phyloP scores from a whole-genome alignment of 345 rosid genomes.

The Barbarea vulgaris region DNA sequence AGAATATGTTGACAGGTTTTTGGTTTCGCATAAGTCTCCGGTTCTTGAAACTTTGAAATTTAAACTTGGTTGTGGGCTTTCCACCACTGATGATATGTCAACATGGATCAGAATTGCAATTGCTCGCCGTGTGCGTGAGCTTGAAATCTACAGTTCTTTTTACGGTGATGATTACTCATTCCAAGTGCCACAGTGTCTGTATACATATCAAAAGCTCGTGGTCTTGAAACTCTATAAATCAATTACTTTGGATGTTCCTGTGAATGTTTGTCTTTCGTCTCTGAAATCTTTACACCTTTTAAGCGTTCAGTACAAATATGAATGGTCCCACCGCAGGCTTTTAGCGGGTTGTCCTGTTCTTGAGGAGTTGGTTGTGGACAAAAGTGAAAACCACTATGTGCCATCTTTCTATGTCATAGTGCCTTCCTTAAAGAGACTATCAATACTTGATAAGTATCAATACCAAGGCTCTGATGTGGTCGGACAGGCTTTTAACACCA shows the following conservation, averaged over 20 bases:
- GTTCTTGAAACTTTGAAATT: conserved; percentile 2
- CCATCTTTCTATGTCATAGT: neutral
- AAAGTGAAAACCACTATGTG: rapidly evolving
- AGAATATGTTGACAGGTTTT: neutral
- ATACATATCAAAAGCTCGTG: neutral
- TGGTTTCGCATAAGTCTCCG: neutral
- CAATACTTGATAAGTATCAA: neutral
- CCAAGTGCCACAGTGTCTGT: neutral
- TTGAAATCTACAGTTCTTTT: neutral
- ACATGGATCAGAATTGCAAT: neutral
- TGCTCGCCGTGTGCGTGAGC: neutral
- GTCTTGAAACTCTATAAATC: neutral
- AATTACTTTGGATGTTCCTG: neutral
- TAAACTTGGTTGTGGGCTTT: neutral
- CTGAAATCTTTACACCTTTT: no score
- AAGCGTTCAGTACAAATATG: no score
- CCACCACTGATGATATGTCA: neutral
- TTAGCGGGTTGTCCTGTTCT: no score
- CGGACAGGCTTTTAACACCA: no score
- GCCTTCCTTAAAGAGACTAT: neutral
- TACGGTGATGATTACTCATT: no score
- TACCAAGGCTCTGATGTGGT: neutral
- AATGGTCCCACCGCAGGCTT: no score
- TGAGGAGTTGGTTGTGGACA: neutral
- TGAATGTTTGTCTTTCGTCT: neutral